A percentile compares a stretch with the other conserved stretches of the same genome.
phyloP scores from a whole-genome alignment of 192 early-diverging fungal species.

The Entomortierella chlamydospora region DNA sequence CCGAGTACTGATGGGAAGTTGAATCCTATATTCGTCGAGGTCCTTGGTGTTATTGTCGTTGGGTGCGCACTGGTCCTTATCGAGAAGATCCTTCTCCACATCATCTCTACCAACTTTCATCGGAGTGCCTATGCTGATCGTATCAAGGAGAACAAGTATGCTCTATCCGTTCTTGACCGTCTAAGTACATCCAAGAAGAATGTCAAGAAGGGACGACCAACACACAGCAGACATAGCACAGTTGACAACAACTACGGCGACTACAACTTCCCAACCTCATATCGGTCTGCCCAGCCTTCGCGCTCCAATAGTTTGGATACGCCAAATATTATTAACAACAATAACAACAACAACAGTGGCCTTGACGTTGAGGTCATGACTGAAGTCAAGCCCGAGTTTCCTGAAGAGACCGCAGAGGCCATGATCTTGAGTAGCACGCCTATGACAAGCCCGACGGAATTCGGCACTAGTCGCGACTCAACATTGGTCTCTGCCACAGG shows the following conservation, averaged over 20 bases:
- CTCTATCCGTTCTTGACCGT: slow-evolving; percentile 66
- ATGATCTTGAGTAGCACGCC: slow-evolving; percentile 31
- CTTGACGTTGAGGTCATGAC: slow-evolving; percentile 11
- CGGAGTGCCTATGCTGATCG: slow-evolving; percentile 73
- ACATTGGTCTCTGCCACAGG: slow-evolving; percentile 12
- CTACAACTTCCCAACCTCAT: slow-evolving; percentile 25
- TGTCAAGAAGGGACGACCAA: slow-evolving; percentile 28
- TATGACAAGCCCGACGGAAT: slow-evolving; percentile 27
- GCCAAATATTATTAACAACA: neutral
- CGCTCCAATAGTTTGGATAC: slow-evolving; percentile 41
- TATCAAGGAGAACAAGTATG: slow-evolving; percentile 65
- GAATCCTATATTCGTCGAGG: slow-evolving; percentile 36
- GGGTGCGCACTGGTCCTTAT: slow-evolving; percentile 31
- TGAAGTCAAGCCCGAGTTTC: slow-evolving; percentile 3
- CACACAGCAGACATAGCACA: slow-evolving; percentile 35
- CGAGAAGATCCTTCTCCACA: slow-evolving; percentile 72
- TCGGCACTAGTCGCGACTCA: slow-evolving; percentile 13
- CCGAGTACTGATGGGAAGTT: slow-evolving; percentile 9
- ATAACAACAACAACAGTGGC: neutral
- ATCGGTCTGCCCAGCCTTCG: slow-evolving; percentile 24
- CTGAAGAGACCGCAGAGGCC: slow-evolving; percentile 10
- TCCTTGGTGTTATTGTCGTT: slow-evolving; percentile 31
- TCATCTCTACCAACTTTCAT: slow-evolving; percentile 73
- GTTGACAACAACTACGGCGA: slow-evolving; percentile 8
- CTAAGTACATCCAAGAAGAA: slow-evolving; percentile 61